Evolutionary conservation across 768 basidiomycete species (phyloP).

Genomic region (Pseudohyphozyma bogoriensis): DNA sequence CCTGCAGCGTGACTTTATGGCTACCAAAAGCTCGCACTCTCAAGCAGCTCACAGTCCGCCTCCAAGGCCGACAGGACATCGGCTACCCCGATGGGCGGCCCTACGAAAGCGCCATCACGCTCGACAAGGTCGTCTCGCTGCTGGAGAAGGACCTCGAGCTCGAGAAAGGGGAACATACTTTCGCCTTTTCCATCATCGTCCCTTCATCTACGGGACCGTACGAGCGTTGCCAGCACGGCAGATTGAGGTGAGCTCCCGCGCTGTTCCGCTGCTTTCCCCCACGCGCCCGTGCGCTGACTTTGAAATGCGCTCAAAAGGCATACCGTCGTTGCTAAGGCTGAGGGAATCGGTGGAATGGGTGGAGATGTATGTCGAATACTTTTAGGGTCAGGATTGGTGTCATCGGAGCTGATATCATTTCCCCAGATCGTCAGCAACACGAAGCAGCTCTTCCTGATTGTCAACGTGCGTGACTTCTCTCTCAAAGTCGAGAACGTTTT

Average conservation of each 20-base stretch:
- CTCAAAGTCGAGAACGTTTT: neutral
- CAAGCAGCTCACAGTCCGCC: conserved; percentile 19
- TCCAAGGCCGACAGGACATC: conserved; percentile 18
- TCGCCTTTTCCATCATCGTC: conserved; percentile 28
- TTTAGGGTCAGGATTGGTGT: no score
- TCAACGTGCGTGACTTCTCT: conserved; percentile 2
- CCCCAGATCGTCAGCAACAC: conserved; percentile 9
- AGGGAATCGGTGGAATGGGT: conserved; percentile 10
- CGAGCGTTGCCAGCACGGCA: conserved; percentile 27
- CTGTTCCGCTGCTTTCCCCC: no score
- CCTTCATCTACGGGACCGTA: conserved; percentile 10
- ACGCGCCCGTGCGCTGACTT: no score
- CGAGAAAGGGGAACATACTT: conserved; percentile 23
- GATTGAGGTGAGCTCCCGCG: no score
- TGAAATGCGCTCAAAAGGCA: no score
- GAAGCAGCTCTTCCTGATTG: conserved; percentile 19
- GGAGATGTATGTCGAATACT: no score
- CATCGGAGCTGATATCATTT: no score
- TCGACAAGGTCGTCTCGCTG: conserved; percentile 18
- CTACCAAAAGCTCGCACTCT: conserved; percentile 23
- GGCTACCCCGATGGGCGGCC: conserved; percentile 17
- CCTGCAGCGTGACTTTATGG: conserved; percentile 11
- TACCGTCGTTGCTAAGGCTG: conserved; percentile 25
- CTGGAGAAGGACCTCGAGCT: conserved; percentile 10
- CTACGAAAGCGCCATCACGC: conserved; percentile 13